Conservation (phyloP, 768 basidiomycete genomes). For the Mycena filopes region DNA sequence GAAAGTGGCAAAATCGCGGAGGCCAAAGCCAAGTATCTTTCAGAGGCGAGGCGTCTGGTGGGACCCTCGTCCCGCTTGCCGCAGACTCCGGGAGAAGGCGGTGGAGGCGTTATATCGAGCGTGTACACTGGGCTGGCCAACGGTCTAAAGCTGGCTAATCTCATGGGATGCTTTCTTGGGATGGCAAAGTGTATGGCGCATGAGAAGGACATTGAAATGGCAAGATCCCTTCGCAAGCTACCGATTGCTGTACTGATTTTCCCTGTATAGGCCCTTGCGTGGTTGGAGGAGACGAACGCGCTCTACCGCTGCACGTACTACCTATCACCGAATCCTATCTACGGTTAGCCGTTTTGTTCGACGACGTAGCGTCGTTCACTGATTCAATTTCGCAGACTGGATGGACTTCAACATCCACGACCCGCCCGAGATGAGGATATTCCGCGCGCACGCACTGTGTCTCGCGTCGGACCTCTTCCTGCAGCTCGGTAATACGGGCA, state of each 20-base stretch:
- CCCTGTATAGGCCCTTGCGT: slow-evolving; percentile 18
- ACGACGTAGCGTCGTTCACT: too few relatives aligned
- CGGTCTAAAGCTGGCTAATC: neutral
- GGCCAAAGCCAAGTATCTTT: slow-evolving; percentile 10
- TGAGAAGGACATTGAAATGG: slow-evolving; percentile 17
- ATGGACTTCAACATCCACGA: slow-evolving; percentile 14
- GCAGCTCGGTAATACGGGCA: slow-evolving; percentile 47
- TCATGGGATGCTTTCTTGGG: slow-evolving; percentile 25
- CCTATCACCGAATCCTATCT: neutral
- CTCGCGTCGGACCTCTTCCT: slow-evolving; percentile 40
- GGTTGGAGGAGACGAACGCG: slow-evolving; percentile 17
- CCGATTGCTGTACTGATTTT: neutral
- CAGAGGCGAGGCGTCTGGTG: neutral
- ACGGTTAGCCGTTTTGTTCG: slow-evolving; percentile 2
- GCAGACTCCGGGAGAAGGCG: neutral
- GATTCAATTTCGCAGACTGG: slow-evolving; percentile 13
- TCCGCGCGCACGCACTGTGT: slow-evolving; percentile 39
- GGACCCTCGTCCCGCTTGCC: slow-evolving; percentile 1
- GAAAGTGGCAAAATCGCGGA: slow-evolving; percentile 1
- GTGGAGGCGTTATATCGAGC: neutral
- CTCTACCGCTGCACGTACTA: slow-evolving; percentile 3
- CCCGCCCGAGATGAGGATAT: slow-evolving; percentile 34
- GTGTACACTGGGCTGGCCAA: slow-evolving; percentile 1
- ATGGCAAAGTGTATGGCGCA: slow-evolving; percentile 16
- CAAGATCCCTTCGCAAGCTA: neutral